phyloP scores from a whole-genome alignment of 2,329 filamentous ascomycete species.

The Talaromyces marneffei region DNA sequence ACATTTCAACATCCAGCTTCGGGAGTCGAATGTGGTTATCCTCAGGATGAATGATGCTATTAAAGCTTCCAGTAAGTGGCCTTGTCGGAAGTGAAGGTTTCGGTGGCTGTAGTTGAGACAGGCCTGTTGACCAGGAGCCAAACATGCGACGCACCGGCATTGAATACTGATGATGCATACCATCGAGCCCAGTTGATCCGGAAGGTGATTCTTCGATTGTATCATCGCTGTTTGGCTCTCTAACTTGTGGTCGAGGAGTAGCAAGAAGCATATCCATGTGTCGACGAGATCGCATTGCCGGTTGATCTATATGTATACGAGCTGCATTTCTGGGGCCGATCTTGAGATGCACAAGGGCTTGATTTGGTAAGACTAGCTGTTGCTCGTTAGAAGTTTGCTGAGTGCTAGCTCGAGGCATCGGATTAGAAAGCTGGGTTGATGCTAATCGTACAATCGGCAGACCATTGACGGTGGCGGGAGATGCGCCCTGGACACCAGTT shows the following conservation, averaged over 20 bases:
- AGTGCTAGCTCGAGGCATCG: background rate
- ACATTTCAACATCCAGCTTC: background rate
- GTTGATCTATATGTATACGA: slow-evolving; percentile 15
- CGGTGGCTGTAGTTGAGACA: background rate
- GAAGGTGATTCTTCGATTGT: slow-evolving; percentile 2
- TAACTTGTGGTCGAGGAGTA: background rate
- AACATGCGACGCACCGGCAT: slow-evolving; percentile 6
- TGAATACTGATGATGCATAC: background rate
- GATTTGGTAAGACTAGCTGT: background rate
- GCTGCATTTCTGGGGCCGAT: slow-evolving; percentile 21
- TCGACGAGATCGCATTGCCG: background rate
- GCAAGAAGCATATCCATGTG: background rate
- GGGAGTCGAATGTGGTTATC: background rate
- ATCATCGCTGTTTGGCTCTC: slow-evolving; percentile 9
- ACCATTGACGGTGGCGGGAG: background rate
- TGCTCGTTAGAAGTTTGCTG: background rate
- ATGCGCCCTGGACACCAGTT: background rate
- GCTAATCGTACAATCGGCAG: background rate
- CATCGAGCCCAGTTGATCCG: background rate
- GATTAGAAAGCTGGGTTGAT: background rate
- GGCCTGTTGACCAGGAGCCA: slow-evolving; percentile 3
- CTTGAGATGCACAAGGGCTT: slow-evolving; percentile 19
- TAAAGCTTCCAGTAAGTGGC: background rate
- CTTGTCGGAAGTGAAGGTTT: background rate
- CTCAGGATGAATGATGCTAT: background rate